Evolutionary conservation across 352 stramenopile genomes (phyloP), one percentile per base, ranked within the genome.

Genomic region (Halophytophthora polymorphica): DNA sequence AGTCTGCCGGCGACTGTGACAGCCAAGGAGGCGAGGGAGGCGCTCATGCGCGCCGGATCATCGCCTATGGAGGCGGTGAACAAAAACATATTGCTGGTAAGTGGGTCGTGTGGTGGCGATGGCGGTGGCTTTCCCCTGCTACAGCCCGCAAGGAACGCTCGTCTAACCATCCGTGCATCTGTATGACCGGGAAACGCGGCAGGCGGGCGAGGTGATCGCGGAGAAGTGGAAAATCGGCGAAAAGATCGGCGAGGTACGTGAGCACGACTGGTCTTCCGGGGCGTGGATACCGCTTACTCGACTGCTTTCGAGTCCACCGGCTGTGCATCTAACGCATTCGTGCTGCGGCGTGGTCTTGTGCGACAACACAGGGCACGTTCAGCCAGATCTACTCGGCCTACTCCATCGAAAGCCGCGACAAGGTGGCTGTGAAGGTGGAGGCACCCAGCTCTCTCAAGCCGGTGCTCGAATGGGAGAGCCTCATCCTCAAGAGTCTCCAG

Each of bases 341-440:
- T 53, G 34, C n/a, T 43, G 36, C 33, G n/a, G 25, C 25, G 25
- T 4, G 25, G 25, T 8, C 8, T 31, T 31, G 25, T 31, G 8
- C 8, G 25, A 8, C 25, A 8, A 31, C 8, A 8, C 4, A 88
- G 73, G 85, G 85, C 19, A 95, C 85, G 6, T 95, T 95, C 51
- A 95, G 85, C 46, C 83, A 95, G 62, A 95, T 95, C 48, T 95
- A 93, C 63, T 86, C 84, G 59, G 85, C 85, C 29, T 90, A 87
- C 36, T 83, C 78, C 38, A 61, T 93, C 25, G 77, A 90, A 41
- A 74, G 71, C 58, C 73, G 75, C 14, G 66, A 88, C 39, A 82
- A 81, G 61, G 83, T 95, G 39, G 85, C 85, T 1, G 80, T 95
- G 10, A 95, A 95, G 42, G 83, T 95, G 10, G 85, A 95, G 60